Conservation (phyloP, 2,329 filamentous ascomycete species). For the Pestalotiopsis sp. region DNA sequence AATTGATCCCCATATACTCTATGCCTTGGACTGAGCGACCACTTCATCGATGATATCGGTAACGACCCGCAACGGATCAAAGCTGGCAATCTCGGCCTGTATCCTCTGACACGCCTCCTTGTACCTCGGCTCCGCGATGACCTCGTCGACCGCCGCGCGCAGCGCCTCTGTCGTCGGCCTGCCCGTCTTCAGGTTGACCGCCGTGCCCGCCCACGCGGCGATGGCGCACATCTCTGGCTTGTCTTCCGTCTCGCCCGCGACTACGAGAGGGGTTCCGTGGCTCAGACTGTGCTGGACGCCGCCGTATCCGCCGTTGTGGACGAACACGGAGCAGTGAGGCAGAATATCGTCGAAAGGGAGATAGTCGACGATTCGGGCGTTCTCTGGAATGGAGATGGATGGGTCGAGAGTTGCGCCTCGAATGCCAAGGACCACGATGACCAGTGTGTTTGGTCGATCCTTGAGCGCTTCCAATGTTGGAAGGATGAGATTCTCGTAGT, state of each 20-base stretch:
- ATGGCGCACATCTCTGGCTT: conserved; percentile 13
- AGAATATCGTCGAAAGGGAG: conserved; percentile 4
- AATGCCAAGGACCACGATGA: conserved; percentile 26
- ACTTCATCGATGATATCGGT: background rate
- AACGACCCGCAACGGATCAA: conserved; percentile 1
- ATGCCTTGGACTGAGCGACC: background rate
- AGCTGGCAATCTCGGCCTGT: background rate
- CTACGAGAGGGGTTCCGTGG: conserved; percentile 11
- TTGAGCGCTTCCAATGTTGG: conserved; percentile 37
- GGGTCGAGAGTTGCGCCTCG: conserved; percentile 8
- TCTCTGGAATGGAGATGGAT: background rate
- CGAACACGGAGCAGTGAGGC: conserved; percentile 3
- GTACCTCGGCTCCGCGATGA: conserved; percentile 9
- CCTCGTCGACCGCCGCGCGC: conserved; percentile 8
- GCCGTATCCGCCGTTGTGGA: conserved; percentile 9
- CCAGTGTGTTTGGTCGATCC: conserved; percentile 32
- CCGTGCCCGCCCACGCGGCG: conserved; percentile 10
- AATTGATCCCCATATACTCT: background rate
- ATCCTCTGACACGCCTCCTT: conserved; percentile 5
- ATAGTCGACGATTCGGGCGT: conserved; percentile 8
- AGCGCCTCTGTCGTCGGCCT: conserved; percentile 5
- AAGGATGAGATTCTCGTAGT: conserved; percentile 34
- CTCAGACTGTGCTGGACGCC: background rate
- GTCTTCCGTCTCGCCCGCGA: conserved; percentile 9
- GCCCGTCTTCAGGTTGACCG: conserved; percentile 10